Evolutionary conservation across 1,284 basidiomycete species (phyloP), one percentile per base, ranked within the genome.

Genomic region (Papiliotrema terrestris): DNA sequence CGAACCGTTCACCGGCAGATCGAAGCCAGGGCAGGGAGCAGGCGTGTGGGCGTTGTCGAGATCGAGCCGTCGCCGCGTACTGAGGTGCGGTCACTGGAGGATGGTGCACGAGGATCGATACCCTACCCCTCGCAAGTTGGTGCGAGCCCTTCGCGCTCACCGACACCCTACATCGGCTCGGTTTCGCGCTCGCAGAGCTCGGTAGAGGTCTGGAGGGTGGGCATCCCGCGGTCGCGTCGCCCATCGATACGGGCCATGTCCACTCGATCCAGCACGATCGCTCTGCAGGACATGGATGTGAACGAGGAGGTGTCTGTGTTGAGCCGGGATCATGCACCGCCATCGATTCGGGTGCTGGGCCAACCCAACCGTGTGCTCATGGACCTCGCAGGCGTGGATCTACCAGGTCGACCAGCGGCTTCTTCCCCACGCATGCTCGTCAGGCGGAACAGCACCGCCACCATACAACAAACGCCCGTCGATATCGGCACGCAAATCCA

Each of bases 311-410:
- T 13, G 41, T 54, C 11, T 37, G 45, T 32, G 35, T 37, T 20
- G 54, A 58, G 14, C 35, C 38, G 13, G 11, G 44, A 32, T 2
- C 3, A 8, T 37, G 26, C 54, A 17, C 20, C 23, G 14, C 57
- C 54, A 1, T 58, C 59, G 1, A 51, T 49, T 2, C 54, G 58
- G 32, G 52, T 61, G 32, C 32, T 71, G 23, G 60, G 55, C 17
- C 65, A 67, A 45, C 62, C 65, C 38, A 69, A 69, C 51, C 60
- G 63, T 29, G 66, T 73, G 1, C 54, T 70, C 39, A 71, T 71
- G 71, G 71, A 74, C 60, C 66, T 74, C 6, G 72, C 72, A 1
- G 72, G 72, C 1, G 54, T 61, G 26, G 71, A 74, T 59, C 13
- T 63, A 8, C 62, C 64, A n/a, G 57, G 60, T 3, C 55, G 61